phyloP scores from a whole-genome alignment of 2,329 filamentous ascomycete genomes.

The Endothia cerciana region DNA sequence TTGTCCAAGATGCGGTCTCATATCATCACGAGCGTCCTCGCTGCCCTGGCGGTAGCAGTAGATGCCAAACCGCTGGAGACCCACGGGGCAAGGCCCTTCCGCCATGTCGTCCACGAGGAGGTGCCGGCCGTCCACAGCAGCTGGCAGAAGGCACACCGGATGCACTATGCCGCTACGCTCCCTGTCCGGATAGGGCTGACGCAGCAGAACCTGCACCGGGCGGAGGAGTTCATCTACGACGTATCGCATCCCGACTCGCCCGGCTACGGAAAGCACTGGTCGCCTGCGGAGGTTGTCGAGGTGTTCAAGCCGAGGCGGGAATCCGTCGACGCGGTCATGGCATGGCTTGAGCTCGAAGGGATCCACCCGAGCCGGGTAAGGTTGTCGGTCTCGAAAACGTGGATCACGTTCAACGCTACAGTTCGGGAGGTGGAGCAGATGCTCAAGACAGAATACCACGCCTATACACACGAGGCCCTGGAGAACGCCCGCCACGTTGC shows the following conservation, averaged over 20 bases:
- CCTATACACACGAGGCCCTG: conserved; percentile 48
- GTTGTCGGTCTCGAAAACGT: conserved; percentile 55
- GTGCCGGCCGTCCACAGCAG: conserved; percentile 31
- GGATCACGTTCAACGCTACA: conserved; percentile 59
- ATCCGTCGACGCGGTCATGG: conserved; percentile 52
- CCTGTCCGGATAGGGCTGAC: conserved; percentile 49
- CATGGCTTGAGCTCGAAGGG: conserved; percentile 58
- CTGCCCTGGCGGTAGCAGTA: conserved; percentile 38
- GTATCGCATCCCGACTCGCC: conserved; percentile 49
- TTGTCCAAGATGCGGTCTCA: conserved; percentile 33
- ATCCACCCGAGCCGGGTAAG: conserved; percentile 51
- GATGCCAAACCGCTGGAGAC: conserved; percentile 32
- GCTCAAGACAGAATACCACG: conserved; percentile 56
- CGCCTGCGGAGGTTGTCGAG: conserved; percentile 45
- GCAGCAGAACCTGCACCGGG: conserved; percentile 51
- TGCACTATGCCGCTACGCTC: conserved; percentile 35
- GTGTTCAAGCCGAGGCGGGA: conserved; percentile 49
- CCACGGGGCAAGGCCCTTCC: conserved; percentile 9
- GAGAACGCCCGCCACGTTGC: conserved; percentile 42
- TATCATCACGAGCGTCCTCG: conserved; percentile 32
- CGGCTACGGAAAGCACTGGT: conserved; percentile 53
- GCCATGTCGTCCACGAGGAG: conserved; percentile 41
- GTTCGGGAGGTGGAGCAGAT: conserved; percentile 57
- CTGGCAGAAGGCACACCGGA: conserved; percentile 34
- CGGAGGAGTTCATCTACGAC: conserved; percentile 47